phyloP scores from a whole-genome alignment of 2,329 filamentous ascomycete genomes.

The Aspergillus tanneri region DNA sequence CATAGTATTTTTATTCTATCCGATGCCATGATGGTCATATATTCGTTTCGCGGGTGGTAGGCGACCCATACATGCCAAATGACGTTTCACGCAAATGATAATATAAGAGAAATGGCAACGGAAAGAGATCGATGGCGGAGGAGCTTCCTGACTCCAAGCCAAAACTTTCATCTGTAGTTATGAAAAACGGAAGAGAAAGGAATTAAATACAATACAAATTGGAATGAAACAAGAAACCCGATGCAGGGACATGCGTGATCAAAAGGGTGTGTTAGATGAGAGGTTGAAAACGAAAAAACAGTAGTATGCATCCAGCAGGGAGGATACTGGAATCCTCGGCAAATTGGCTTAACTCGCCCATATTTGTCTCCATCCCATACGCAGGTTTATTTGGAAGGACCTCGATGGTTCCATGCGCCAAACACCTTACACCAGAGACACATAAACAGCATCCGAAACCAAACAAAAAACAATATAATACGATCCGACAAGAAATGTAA shows the following conservation, averaged over 20 bases:
- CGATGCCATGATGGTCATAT: neutral
- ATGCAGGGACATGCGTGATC: conserved; percentile 15
- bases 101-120: neutral
- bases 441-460: conserved; percentile 24
- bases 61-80: conserved; percentile 10
- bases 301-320: neutral
- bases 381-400: conserved; percentile 18
- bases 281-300: conserved; percentile 10
- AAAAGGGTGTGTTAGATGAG: conserved; percentile 14
- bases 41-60: neutral
- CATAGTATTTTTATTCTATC: neutral
- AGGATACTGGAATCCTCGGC: conserved; percentile 13
- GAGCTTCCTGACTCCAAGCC: conserved; percentile 12
- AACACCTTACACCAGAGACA: conserved; percentile 27
- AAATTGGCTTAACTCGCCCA: conserved; percentile 11
- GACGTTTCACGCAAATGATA: conserved; percentile 1
- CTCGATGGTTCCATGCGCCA: conserved; percentile 24
- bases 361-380: conserved; percentile 20
- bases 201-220: conserved; percentile 37
- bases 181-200: conserved; percentile 11
- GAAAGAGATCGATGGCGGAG: conserved; percentile 5
- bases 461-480: conserved; percentile 18
- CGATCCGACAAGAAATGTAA: conserved; percentile 9
- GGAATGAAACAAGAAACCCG: conserved; percentile 16
- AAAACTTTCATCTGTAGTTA: conserved; percentile 14